These are phyloP conservation scores for Arabidopsis suecica DNA, from an alignment of 345 rosid genomes.

Conservation along the genomic window DNA sequence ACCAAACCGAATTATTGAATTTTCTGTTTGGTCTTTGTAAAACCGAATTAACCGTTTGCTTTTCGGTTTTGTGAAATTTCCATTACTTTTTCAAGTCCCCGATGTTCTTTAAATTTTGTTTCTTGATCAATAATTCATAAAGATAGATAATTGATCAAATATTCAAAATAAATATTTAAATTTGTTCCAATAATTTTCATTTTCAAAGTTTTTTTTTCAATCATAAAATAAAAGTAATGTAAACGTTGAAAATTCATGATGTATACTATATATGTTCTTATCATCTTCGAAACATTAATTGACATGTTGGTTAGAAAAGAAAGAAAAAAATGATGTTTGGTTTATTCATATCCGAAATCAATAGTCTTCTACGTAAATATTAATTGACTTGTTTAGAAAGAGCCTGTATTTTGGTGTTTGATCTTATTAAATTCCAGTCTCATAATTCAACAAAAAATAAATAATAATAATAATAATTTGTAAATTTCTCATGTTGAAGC, in stretches of 20 bases:
- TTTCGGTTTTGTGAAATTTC: no score
- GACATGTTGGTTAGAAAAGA: neutral
- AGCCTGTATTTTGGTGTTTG: neutral
- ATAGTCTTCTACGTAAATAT: neutral
- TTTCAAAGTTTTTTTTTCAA: neutral
- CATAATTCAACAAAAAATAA: no score
- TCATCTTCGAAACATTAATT: neutral
- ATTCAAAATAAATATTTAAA: neutral
- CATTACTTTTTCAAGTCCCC: no score
- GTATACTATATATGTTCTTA: neutral
- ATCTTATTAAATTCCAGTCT: neutral
- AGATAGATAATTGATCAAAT: neutral
- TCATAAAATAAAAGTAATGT: neutral
- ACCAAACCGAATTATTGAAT: neutral
- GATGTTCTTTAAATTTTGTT: no score
- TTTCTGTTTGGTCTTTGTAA: neutral
- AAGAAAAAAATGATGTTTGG: neutral
- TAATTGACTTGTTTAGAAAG: neutral
- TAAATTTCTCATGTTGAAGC: no score
- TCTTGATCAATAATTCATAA: neutral
- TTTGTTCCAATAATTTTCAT: neutral
- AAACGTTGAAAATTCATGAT: neutral
- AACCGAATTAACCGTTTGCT: slow-evolving; percentile 2
- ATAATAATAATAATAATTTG: no score
- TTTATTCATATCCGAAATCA: neutral